Base-by-base conservation (phyloP, 345 rosid species). In the Laguncularia racemosa region DNA sequence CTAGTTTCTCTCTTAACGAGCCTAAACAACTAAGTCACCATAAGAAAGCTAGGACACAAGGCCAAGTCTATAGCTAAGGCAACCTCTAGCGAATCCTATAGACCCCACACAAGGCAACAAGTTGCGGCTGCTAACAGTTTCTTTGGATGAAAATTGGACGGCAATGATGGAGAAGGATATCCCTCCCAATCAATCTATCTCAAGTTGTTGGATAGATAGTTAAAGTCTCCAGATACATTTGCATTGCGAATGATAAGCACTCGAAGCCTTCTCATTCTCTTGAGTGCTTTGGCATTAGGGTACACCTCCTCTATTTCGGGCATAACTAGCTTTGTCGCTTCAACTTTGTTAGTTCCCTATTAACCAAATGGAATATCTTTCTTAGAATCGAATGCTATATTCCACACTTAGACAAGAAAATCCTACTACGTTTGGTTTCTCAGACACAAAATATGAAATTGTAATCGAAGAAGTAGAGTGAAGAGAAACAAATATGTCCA, bases 321-420 rank as follows among this genome's bases (percentile, higher is more conserved):
- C 48, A 64, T 19, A 20, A 66, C 62, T n/a, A 65, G 52, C 21
- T 59, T 33, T 33, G 69, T 62, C 12, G 66, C 81, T 66, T 69
- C 72, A 7, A 72, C 48, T 44, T 54, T 61, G 18, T 69, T 58
- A 13, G 72, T 72, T 53, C 69, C 81, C 80, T 76, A 19, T 45
- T 16, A 33, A 16, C 38, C 38, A 43, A 46, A 60, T 6, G 21
- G 51, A 45, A 15, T 13, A 23, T 45, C 23, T 57, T 19, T 46
- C 43, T 46, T 28, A 55, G 46, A 38, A 55, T 11, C 33, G 58
- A 55, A 16, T 17, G 58, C 12, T 43, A 33, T 33, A 4, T 33
- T 33, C 40, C 11, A 1, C 11, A 33, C 40, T 33, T 33, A n/a
- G 40, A 33, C 11, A 33, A 33, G 40, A 6, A 33, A 33, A 6